A percentile compares a stretch with the other conserved stretches of the same genome.
Conservation (phyloP, 805 yeast species). For the Groenewaldozyma tartarivorans region DNA sequence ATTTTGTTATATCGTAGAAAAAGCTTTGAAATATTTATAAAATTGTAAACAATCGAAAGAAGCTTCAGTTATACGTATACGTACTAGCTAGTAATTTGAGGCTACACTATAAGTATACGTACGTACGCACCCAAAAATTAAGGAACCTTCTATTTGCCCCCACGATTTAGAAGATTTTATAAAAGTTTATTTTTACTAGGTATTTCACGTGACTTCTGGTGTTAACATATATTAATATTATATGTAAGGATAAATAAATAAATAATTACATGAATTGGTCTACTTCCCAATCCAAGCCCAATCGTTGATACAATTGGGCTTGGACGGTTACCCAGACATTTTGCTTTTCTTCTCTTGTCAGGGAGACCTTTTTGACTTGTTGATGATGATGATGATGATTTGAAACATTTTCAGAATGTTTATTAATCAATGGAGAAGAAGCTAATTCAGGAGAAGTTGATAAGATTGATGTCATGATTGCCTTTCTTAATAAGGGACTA, state of each 20-base stretch:
- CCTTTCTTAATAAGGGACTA: conserved; percentile 25
- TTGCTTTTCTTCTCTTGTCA: conserved; percentile 49
- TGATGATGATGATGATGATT: neutral
- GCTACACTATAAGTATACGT: too few species aligned
- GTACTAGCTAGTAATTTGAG: too few species aligned
- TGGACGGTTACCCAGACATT: conserved; percentile 59
- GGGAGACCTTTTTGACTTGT: conserved; percentile 17
- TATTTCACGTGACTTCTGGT: too few species aligned
- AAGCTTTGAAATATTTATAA: too few species aligned
- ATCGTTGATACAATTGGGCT: conserved; percentile 42
- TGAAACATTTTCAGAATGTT: neutral
- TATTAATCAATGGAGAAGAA: conserved; percentile 2
- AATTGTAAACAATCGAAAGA: too few species aligned
- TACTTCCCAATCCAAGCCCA: conserved; percentile 51
- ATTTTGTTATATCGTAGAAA: neutral
- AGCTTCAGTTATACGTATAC: too few species aligned
- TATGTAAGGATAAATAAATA: neutral
- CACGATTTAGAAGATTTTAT: too few species aligned
- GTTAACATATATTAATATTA: too few species aligned
- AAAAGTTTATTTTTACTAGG: too few species aligned
- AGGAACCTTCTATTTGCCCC: too few species aligned
- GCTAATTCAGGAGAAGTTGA: conserved; percentile 21
- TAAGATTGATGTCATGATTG: conserved; percentile 21
- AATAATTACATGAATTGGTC: conserved; percentile 21
- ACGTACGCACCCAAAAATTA: too few species aligned